phyloP scores from a whole-genome alignment of 1,284 basidiomycete genomes.

The Moniliella sp. region DNA sequence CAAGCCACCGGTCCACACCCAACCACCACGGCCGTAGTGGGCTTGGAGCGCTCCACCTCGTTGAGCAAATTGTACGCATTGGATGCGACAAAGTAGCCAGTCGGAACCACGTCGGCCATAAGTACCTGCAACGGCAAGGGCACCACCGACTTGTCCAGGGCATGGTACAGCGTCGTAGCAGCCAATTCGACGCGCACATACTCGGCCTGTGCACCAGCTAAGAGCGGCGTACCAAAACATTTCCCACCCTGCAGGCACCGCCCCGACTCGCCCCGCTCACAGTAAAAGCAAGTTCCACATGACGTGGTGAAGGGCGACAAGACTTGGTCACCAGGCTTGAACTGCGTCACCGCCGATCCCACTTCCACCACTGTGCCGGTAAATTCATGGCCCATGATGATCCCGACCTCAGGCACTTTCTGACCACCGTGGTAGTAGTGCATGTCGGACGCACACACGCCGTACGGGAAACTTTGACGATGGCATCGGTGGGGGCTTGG shows the following conservation, averaged over 20 bases:
- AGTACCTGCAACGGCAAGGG: constrained; percentile 38
- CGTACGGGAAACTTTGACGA: constrained; percentile 36
- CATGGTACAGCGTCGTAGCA: constrained; percentile 54
- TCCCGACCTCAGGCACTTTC: constrained; percentile 14
- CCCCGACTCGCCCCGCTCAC: constrained; percentile 52
- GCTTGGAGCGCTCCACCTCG: constrained; percentile 18
- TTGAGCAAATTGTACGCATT: constrained; percentile 39
- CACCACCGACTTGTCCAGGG: constrained; percentile 38
- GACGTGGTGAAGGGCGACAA: constrained; percentile 64
- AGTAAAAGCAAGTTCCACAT: constrained; percentile 44
- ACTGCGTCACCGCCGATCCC: constrained; percentile 45
- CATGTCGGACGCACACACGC: constrained; percentile 60
- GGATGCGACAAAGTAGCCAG: constrained; percentile 47
- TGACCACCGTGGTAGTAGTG: constrained; percentile 49
- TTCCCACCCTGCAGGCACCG: constrained; percentile 49
- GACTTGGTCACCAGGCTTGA: constrained; percentile 60
- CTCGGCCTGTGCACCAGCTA: constrained; percentile 68
- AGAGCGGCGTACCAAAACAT: constrained; percentile 50
- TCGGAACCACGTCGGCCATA: constrained; percentile 43
- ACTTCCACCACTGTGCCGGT: constrained; percentile 55
- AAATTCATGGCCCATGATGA: constrained; percentile 53
- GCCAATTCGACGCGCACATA: constrained; percentile 56
- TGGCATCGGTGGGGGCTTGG: constrained; percentile 12
- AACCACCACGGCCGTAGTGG: constrained; percentile 15
- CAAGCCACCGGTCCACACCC: constrained; percentile 38